Base-by-base conservation (phyloP, 2,329 filamentous ascomycete species). In the Phoma herbarum region DNA sequence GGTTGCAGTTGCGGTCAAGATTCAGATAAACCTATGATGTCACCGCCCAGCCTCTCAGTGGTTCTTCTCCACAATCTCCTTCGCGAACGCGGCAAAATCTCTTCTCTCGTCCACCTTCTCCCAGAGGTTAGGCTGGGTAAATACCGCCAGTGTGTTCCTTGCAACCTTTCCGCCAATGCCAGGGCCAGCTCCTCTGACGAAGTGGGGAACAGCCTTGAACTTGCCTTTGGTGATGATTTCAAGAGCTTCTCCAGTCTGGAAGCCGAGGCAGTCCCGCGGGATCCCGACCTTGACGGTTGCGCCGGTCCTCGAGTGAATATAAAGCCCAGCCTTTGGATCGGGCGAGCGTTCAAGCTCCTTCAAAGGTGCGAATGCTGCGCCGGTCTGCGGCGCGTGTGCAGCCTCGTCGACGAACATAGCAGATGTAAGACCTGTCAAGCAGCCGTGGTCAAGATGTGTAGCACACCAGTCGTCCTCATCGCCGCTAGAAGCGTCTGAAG, bases 161-260 rank as follows among this genome's bases (percentile, higher is more conserved):
- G 81, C 81, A 29, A 83, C 78, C 51, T 75, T 77, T 5, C 78
- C 75, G 59, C 77, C 71, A 77, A 69, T 79, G 43, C 82, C 84
- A 1, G 85, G 81, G 64, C 85, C 83, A 4, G 90, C 88, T 0
- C 93, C 94, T 65, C 90, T 85, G 9, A 99, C 95, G 77, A 96
- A 98, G 81, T 99, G 95, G 65, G 95, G 94, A 60, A 98, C 95
- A 1, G 95, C 95, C 78, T 90, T 92, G 82, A 99, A 97, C 71
- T 86, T 88, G 10, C 95, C 95, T n/a, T 85, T 82, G 0, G 94
- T 98, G 74, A 99, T 97, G 57, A 92, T 84, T 79, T 98, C 90
- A 49, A 99, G 82, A 0, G 94, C 90, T 79, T 97, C 92, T 2
- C 94, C 95, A 0, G 94, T 99, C 82, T 99, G 94, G 75, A 99